Base-by-base conservation (phyloP, 2,329 filamentous ascomycete genomes). In the Cladosporium sphaerospermum region DNA sequence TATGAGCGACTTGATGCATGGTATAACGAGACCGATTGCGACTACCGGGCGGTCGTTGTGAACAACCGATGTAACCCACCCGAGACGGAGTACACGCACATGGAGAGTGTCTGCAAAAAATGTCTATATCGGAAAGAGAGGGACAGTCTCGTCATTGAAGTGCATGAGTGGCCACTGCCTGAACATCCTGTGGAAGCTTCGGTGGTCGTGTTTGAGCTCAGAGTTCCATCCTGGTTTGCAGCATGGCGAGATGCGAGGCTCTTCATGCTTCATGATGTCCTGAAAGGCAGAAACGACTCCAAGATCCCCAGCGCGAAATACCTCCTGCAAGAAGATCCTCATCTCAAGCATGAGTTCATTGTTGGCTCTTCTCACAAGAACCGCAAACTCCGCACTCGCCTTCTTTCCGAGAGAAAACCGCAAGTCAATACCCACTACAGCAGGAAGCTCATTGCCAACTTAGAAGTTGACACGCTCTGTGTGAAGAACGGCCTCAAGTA, bases 101-200 rank as follows among this genome's bases (percentile, higher is more conserved):
- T 13, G 2, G 31, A 57, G 1, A 60, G 59, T 31, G 11, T 23
- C 3, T 83, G 79, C 57, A 60, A n/a, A 1, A 76, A 74, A 55
- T 80, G 78, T 56, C 66, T 55, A 10, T 67, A 73, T 43, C 42
- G 64, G n/a, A 63, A 67, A 4, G 31, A 61, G 18, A 65, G 70
- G 0, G 70, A 66, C 1, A 60, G 65, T 1, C 68, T 81, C 14
- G 61, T 54, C 9, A 81, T 83, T 16, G 8, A 56, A 1, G 62
- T 76, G 2, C 72, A 78, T 40, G 80, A 83, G 58, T 67, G 76
- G 48, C 76, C 73, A 1, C 66, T 83, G 0, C 79, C 79, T 2
- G 37, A 47, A 0, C 53, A 68, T 2, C 44, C 61, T 0, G 54
- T 63, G 2, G 59, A 70, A 9, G 67, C 67, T n/a, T 73, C 75